A percentile compares a stretch with the other conserved stretches of the same genome.
These are phyloP conservation scores for Metarhizium rileyi DNA, from an alignment of 2,329 filamentous ascomycete species.

Conservation along the genomic window DNA sequence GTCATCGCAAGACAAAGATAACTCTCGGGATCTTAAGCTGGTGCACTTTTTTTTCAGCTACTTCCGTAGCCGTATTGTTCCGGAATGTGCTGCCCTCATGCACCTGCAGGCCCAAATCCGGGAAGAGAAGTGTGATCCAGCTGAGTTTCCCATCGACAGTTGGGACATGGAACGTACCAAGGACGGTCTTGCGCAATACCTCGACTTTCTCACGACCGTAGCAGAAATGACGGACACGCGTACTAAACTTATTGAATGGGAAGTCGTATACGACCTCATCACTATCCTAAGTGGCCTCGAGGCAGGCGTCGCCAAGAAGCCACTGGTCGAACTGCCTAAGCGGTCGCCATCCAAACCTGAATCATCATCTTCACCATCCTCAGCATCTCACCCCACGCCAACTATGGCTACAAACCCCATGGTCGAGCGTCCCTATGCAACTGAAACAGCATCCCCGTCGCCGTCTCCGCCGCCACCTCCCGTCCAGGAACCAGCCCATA, in stretches of 20 bases:
- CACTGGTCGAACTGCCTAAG: constrained; percentile 42
- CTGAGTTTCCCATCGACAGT: constrained; percentile 86
- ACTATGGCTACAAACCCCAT: constrained; percentile 17
- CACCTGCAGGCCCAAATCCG: constrained; percentile 87
- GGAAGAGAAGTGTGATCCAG: constrained; percentile 61
- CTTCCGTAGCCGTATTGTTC: constrained; percentile 85
- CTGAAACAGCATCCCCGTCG: constrained; percentile 17
- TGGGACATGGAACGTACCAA: constrained; percentile 98
- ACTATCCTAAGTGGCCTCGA: constrained; percentile 82
- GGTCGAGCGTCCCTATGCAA: constrained; percentile 57
- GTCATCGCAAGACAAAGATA: constrained; percentile 33
- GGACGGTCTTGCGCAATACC: constrained; percentile 86
- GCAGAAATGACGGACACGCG: constrained; percentile 80
- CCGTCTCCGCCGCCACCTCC: constrained; percentile 30
- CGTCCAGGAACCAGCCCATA: constrained; percentile 54
- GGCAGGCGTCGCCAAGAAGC: constrained; percentile 74
- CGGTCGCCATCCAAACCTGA: constrained; percentile 13
- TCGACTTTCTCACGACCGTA: constrained; percentile 86
- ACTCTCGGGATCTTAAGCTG: constrained; percentile 46
- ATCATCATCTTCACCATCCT: constrained; percentile 24
- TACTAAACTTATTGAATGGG: constrained; percentile 80
- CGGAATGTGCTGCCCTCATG: constrained; percentile 89
- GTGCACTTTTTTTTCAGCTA: constrained; percentile 89
- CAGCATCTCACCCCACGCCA: constrained; percentile 8
- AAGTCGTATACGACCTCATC: constrained; percentile 80